These are phyloP conservation scores for Haplosporangium gracile DNA, from an alignment of 192 early-diverging fungal species.

Conservation along the genomic window DNA sequence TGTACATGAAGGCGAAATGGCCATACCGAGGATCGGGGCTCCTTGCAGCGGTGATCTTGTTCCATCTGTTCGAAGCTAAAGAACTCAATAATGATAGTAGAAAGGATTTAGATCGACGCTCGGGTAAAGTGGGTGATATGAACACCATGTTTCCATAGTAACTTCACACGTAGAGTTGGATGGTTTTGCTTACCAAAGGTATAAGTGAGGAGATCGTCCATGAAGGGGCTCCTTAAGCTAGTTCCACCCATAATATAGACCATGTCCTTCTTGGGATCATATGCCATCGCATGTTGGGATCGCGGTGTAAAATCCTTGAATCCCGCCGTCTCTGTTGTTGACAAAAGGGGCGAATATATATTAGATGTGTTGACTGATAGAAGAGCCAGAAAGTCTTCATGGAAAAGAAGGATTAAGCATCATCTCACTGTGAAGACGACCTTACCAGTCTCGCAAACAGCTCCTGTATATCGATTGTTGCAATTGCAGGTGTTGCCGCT, in stretches of 20 bases:
- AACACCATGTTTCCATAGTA: background rate
- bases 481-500: slow-evolving; percentile 34
- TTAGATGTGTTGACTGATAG: background rate
- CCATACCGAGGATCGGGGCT: slow-evolving; percentile 47
- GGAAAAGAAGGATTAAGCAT: background rate
- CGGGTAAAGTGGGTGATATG: background rate
- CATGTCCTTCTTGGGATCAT: slow-evolving; percentile 45
- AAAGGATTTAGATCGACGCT: background rate
- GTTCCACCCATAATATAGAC: slow-evolving; percentile 53
- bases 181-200: slow-evolving; percentile 24
- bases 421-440: background rate
- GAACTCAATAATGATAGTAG: background rate
- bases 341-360: background rate
- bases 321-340: slow-evolving; percentile 35
- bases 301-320: slow-evolving; percentile 48
- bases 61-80: slow-evolving; percentile 49
- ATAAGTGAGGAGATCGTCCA: slow-evolving; percentile 37
- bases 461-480: slow-evolving; percentile 22
- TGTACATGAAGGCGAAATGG: slow-evolving; percentile 43
- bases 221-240: slow-evolving; percentile 1
- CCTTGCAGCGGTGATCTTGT: slow-evolving; percentile 10
- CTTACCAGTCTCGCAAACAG: slow-evolving; percentile 44
- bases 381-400: background rate
- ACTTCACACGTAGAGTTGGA: no score
- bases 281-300: slow-evolving; percentile 53